Evolutionary conservation across 1,284 basidiomycete genomes (phyloP).

Genomic region (Cryptococcus sp.): DNA sequence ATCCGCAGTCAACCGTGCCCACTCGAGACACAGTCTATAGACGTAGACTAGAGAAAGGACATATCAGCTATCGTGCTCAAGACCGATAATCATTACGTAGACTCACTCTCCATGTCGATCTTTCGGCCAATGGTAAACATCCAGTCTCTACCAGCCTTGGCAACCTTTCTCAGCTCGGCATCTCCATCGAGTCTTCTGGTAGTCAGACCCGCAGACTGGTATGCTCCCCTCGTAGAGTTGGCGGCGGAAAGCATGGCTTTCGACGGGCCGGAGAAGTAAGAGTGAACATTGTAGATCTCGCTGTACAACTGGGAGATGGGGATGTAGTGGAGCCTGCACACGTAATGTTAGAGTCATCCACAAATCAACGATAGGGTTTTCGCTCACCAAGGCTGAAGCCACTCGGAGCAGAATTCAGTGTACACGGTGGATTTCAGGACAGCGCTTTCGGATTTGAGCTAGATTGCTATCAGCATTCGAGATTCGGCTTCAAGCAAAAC

Average conservation of each 20-base stretch:
- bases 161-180: slow-evolving; percentile 73
- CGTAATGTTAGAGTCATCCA: neutral
- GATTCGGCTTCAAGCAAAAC: neutral
- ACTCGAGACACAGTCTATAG: slow-evolving; percentile 86
- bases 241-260: slow-evolving; percentile 62
- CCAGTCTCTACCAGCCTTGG: slow-evolving; percentile 85
- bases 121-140: slow-evolving; percentile 75
- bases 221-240: slow-evolving; percentile 51
- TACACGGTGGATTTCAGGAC: slow-evolving; percentile 88
- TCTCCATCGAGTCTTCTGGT: slow-evolving; percentile 66
- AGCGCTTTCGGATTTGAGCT: slow-evolving; percentile 67
- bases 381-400: slow-evolving; percentile 58
- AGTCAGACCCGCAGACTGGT: slow-evolving; percentile 48
- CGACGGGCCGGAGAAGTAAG: slow-evolving; percentile 84
- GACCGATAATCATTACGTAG: slow-evolving; percentile 18
- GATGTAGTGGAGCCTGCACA: slow-evolving; percentile 79
- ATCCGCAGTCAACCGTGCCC: slow-evolving; percentile 78
- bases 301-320: slow-evolving; percentile 80
- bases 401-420: slow-evolving; percentile 75
- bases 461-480: slow-evolving; percentile 5
- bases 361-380: no score
- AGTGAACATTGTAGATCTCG: slow-evolving; percentile 88
- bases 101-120: slow-evolving; percentile 85
- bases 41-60: slow-evolving; percentile 59
- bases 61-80: slow-evolving; percentile 57